A percentile compares a stretch with the other conserved stretches of the same genome.
These are phyloP conservation scores for Casaregolazyma suthepensis DNA, from an alignment of 1,139 yeast genomes.

Conservation along the genomic window DNA sequence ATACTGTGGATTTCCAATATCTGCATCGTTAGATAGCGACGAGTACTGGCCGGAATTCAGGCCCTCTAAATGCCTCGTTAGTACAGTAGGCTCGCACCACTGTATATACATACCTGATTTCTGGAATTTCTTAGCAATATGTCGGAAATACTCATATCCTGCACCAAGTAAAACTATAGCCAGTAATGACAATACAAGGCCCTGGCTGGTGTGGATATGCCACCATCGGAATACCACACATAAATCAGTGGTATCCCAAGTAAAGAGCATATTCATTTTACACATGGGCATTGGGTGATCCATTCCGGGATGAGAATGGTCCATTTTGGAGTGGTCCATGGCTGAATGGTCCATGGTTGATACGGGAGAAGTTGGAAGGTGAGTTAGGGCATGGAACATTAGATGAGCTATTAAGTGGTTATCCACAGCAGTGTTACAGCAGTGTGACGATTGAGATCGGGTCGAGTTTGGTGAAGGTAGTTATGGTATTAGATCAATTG, in stretches of 20 bases:
- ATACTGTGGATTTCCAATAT: background rate
- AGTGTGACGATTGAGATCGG: too few relatives aligned
- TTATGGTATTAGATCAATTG: too few relatives aligned
- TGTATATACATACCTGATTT: background rate
- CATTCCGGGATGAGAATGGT: constrained; percentile 23
- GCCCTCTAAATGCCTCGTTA: background rate
- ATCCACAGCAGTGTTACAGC: too few relatives aligned
- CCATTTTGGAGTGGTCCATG: constrained; percentile 1
- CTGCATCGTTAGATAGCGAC: background rate
- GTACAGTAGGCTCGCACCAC: background rate
- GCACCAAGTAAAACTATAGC: constrained; percentile 47
- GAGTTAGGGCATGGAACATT: too few relatives aligned
- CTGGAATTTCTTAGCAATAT: constrained; percentile 10
- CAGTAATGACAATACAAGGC: constrained; percentile 48
- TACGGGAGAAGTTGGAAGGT: background rate
- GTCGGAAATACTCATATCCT: constrained; percentile 56
- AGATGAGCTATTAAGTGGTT: too few relatives aligned
- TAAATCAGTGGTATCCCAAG: constrained; percentile 70
- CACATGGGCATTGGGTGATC: constrained; percentile 39
- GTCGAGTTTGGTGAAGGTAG: too few relatives aligned
- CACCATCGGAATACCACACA: constrained; percentile 75
- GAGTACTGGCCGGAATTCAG: background rate
- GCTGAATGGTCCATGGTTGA: background rate
- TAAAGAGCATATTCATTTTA: constrained; percentile 74
- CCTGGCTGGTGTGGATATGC: constrained; percentile 55